phyloP scores from a whole-genome alignment of 1,284 basidiomycete species.

The Rhodotorula sp. region DNA sequence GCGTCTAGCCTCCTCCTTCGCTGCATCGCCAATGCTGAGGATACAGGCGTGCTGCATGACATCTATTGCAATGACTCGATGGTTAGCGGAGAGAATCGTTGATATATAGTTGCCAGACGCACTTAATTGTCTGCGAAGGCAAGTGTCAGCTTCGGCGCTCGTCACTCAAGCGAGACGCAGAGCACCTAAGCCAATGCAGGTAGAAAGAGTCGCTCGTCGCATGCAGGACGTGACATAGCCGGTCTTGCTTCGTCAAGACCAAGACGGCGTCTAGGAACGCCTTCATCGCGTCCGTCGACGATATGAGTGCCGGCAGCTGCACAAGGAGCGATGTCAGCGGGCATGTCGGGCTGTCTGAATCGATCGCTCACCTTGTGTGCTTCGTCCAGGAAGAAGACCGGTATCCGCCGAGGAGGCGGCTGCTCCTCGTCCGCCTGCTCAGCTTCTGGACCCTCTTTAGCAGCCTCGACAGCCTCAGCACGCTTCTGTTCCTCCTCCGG shows the following conservation, averaged over 20 bases:
- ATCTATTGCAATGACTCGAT: conserved; percentile 19
- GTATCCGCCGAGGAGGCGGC: conserved; percentile 62
- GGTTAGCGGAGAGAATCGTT: conserved; percentile 14
- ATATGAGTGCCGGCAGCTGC: conserved; percentile 57
- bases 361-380: conserved; percentile 61
- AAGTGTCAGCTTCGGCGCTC: conserved; percentile 15
- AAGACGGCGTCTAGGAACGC: conserved; percentile 75
- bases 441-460: background rate
- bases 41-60: conserved; percentile 54
- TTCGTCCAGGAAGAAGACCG: conserved; percentile 76
- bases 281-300: conserved; percentile 72
- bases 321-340: background rate
- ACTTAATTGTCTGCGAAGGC: background rate
- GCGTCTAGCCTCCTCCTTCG: conserved; percentile 62
- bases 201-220: conserved; percentile 80
- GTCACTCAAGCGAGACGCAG: background rate
- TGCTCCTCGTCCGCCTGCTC: conserved; percentile 33
- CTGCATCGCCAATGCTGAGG: conserved; percentile 72
- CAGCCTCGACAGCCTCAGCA: background rate
- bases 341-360: background rate
- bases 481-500: background rate
- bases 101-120: conserved; percentile 21
- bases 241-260: conserved; percentile 77
- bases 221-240: conserved; percentile 66
- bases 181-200: conserved; percentile 53